Evolutionary conservation across 169 alveolate species (phyloP), one percentile per base, ranked within the genome.

Genomic region (Eimeria tenella): DNA sequence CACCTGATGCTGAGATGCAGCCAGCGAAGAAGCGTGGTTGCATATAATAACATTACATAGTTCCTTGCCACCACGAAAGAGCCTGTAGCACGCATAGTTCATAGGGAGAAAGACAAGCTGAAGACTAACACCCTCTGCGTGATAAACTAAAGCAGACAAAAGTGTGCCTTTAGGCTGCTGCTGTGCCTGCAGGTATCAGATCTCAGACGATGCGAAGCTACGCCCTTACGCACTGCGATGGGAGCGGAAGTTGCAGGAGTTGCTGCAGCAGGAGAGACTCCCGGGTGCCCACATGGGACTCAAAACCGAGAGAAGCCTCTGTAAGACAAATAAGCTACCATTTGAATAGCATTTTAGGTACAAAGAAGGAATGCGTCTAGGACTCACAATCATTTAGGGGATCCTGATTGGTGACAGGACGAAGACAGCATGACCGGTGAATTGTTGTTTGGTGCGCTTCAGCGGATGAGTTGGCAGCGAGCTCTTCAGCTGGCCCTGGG

Each of bases 291-390:
- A 58, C 70, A 91, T 91, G 50, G 87, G 88, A 49, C 79, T 77
- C n/a, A 91, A 91, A 56, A 91, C 95, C 3, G 95, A 91, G 23
- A 86, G 88, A 25, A 91, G 95, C 92, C 90, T 91, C 42, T 86
- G 95, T 91, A 81, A 21, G 95, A 17, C 86, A 7, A 21, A 17
- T 63, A n/a, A 2, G 52, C 79, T 50, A 11, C 79, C 7, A 5
- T 17, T 9, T 53, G 55, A 55, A 6, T 9, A 1, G 3, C 52
- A 13, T 7, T 58, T 17, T 13, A 17, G 11, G 19, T 1, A 31
- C 42, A 31, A 31, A 31, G 0, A 31, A 1, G 42, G 42, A 31
- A 31, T 31, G 42, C 42, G 42, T 31, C 42, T 31, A 31, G 4
- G 42, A 31, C 2, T 31, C 42, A 31, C 42, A 31, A 31, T 31